Conservation (phyloP, 805 yeast species). For the Pichia kluyveri region DNA sequence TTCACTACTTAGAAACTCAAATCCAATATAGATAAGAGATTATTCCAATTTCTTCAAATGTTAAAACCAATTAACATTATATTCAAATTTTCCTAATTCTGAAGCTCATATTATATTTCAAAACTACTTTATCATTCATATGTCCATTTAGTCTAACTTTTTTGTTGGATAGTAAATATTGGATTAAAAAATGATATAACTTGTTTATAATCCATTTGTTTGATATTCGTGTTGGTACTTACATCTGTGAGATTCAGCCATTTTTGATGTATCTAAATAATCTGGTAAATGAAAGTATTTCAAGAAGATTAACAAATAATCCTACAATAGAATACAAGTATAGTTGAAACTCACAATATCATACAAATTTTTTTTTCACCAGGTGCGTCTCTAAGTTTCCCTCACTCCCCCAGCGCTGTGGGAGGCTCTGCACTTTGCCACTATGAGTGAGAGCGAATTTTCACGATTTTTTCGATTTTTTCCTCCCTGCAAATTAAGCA, state of each 20-base stretch:
- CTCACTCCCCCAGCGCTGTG: neutral
- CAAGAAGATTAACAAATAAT: neutral
- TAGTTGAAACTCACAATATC: neutral
- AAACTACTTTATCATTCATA: neutral
- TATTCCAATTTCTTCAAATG: no score
- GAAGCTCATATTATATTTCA: no score
- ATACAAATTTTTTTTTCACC: neutral
- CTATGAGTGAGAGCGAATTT: no score
- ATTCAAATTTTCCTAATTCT: no score
- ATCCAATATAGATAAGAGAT: no score
- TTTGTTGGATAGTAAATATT: neutral
- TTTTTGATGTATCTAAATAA: constrained; percentile 31
- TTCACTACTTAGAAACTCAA: no score
- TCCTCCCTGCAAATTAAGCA: no score
- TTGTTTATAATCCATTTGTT: no score
- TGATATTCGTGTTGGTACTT: constrained; percentile 34
- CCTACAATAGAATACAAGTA: neutral
- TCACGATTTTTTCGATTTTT: no score
- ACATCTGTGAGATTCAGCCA: constrained; percentile 98
- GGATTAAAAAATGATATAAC: neutral
- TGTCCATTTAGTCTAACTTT: no score
- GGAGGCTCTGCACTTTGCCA: neutral
- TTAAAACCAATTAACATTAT: no score
- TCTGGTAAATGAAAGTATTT: constrained; percentile 2
- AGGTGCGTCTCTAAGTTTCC: neutral